Evolutionary conservation across 1,139 yeast species (phyloP).

Genomic region (Citeromyces siamensis): DNA sequence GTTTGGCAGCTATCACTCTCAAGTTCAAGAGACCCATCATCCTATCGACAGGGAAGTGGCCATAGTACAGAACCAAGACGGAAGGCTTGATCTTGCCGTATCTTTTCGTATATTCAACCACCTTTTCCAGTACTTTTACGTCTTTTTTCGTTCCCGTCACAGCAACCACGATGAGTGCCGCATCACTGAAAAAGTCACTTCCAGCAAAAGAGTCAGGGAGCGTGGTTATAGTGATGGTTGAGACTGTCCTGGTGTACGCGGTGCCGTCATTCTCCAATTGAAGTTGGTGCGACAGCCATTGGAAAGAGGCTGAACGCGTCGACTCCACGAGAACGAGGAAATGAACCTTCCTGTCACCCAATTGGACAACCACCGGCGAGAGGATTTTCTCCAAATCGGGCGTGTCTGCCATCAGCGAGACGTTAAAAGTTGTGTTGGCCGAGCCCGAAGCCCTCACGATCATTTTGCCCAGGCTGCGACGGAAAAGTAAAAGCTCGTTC

Average conservation of each 20-base stretch:
- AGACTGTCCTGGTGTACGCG: slow-evolving; percentile 6
- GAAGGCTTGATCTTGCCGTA: background rate
- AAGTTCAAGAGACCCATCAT: background rate
- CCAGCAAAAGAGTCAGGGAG: slow-evolving; percentile 28
- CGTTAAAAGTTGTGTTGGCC: slow-evolving; percentile 24
- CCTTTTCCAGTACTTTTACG: slow-evolving; percentile 16
- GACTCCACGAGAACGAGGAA: background rate
- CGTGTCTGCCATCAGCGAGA: slow-evolving; percentile 12
- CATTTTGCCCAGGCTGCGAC: slow-evolving; percentile 6
- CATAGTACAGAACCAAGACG: background rate
- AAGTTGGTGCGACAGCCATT: slow-evolving; percentile 33
- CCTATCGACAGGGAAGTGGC: background rate
- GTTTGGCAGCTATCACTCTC: background rate
- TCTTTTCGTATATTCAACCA: slow-evolving; percentile 16
- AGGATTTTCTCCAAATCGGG: background rate
- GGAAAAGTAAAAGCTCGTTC: slow-evolving; percentile 29
- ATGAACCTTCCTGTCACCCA: background rate
- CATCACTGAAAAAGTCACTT: slow-evolving; percentile 24
- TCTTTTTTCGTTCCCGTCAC: slow-evolving; percentile 25
- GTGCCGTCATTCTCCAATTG: slow-evolving; percentile 20
- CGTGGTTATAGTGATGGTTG: slow-evolving; percentile 20
- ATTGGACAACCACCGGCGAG: background rate
- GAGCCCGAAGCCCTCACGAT: background rate
- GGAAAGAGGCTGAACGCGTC: slow-evolving; percentile 23
- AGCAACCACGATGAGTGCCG: slow-evolving; percentile 31